Percentiles rank a stretch among this genome's conserved stretches.
These are phyloP conservation scores for Venturia effusa DNA, from an alignment of 2,329 filamentous ascomycete genomes.

Conservation along the genomic window DNA sequence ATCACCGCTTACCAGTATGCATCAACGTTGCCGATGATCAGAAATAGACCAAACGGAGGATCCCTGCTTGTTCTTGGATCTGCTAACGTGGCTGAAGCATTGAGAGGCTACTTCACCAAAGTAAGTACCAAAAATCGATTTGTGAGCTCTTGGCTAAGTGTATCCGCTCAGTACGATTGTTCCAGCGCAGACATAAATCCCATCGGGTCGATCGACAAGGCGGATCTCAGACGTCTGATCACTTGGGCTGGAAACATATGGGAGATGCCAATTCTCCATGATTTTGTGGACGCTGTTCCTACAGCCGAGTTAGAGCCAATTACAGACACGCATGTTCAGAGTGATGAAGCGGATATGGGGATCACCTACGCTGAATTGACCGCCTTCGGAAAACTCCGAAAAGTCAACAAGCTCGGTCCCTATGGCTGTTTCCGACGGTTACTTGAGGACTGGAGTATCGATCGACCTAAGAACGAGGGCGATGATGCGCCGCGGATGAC, in stretches of 20 bases:
- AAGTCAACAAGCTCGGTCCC: conserved; percentile 42
- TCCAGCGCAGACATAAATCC: conserved; percentile 42
- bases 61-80: conserved; percentile 56
- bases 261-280: conserved; percentile 50
- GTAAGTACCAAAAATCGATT: not conserved
- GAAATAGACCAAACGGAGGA: conserved; percentile 42
- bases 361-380: conserved; percentile 45
- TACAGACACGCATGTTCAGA: conserved; percentile 48
- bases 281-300: conserved; percentile 54
- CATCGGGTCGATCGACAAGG: conserved; percentile 53
- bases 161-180: conserved; percentile 65
- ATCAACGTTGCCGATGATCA: conserved; percentile 49
- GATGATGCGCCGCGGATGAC: conserved; percentile 30
- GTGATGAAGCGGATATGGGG: conserved; percentile 42
- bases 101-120: conserved; percentile 20
- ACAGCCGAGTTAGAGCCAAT: conserved; percentile 57
- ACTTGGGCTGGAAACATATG: conserved; percentile 50
- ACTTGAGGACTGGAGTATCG: conserved; percentile 35
- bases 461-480: conserved; percentile 19
- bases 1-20: conserved; percentile 53
- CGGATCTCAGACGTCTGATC: conserved; percentile 62
- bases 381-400: conserved; percentile 43
- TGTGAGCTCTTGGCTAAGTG: conserved; percentile 17
- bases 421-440: conserved; percentile 45
- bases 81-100: conserved; percentile 53